Conservation (phyloP, 495 filamentous ascomycete genomes). For the Aeminium ludgeri region DNA sequence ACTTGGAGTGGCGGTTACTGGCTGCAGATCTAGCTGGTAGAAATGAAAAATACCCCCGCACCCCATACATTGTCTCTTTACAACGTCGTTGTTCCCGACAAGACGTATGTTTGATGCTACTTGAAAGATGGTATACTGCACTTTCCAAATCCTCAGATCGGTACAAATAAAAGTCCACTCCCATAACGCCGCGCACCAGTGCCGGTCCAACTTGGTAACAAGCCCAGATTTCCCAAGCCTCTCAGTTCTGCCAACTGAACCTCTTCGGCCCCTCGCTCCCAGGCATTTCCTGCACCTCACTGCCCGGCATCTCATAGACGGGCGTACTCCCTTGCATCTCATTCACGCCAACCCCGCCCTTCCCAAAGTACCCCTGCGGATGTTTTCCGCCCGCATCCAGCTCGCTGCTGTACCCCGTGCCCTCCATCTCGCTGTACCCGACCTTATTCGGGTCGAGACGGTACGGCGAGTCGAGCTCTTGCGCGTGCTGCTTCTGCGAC, state of each 20-base stretch:
- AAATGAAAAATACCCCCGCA: background rate
- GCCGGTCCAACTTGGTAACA: too few relatives aligned
- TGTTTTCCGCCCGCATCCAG: too few relatives aligned
- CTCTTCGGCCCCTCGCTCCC: conserved; percentile 1
- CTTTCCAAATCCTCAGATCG: too few relatives aligned
- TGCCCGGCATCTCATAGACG: conserved; percentile 14
- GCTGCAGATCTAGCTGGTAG: too few relatives aligned
- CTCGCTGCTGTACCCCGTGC: conserved; percentile 7
- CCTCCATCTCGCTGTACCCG: conserved; percentile 14
- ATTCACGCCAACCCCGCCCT: conserved; percentile 8
- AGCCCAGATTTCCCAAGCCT: too few relatives aligned
- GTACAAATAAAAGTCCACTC: too few relatives aligned
- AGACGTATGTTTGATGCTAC: too few relatives aligned
- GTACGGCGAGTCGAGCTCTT: conserved; percentile 15
- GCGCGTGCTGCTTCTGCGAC: conserved; percentile 10
- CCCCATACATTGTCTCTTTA: background rate
- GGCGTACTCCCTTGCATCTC: conserved; percentile 9
- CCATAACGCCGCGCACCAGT: too few relatives aligned
- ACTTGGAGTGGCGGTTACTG: background rate
- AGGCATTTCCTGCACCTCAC: conserved; percentile 13
- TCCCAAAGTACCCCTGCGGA: background rate
- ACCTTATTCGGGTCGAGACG: conserved; percentile 8
- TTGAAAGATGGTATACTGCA: too few relatives aligned
- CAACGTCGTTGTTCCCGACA: too few relatives aligned
- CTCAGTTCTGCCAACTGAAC: too few relatives aligned